A percentile compares a stretch with the other conserved stretches of the same genome.
These are phyloP conservation scores for Lactifluus echinatus DNA, from an alignment of 768 basidiomycete genomes.

Conservation along the genomic window DNA sequence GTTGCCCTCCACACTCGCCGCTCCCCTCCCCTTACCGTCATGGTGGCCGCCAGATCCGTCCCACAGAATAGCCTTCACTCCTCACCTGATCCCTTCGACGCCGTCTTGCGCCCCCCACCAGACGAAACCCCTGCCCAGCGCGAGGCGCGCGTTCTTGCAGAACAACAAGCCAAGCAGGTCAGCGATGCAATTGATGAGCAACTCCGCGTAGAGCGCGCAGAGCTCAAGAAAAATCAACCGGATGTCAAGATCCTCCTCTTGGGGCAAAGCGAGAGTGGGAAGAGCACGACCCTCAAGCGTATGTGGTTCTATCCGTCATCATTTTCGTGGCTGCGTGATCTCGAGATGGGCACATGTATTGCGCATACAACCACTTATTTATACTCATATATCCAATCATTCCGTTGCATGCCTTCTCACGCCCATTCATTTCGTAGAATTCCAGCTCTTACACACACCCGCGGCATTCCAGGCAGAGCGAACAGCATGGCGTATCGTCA, in stretches of 20 bases:
- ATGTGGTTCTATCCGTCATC: constrained; percentile 32
- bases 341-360: neutral
- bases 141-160: constrained; percentile 53
- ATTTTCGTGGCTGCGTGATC: neutral
- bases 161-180: constrained; percentile 62
- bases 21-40: neutral
- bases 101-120: constrained; percentile 56
- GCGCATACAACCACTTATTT: neutral
- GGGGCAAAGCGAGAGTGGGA: constrained; percentile 85
- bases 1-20: too few relatives aligned
- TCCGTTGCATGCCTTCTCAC: too few relatives aligned
- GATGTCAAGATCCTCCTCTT: constrained; percentile 72
- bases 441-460: constrained; percentile 72
- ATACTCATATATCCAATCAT: neutral
- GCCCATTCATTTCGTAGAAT: constrained; percentile 43
- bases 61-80: constrained; percentile 28
- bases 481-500: constrained; percentile 79
- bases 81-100: constrained; percentile 63
- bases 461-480: constrained; percentile 71
- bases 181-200: constrained; percentile 76
- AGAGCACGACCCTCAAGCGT: constrained; percentile 86
- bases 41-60: constrained; percentile 12
- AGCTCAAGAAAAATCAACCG: constrained; percentile 48
- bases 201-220: constrained; percentile 56
- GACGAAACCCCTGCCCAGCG: constrained; percentile 64